A percentile compares a stretch with the other conserved stretches of the same genome.
These are phyloP conservation scores for Gyrodon lividus DNA, from an alignment of 768 basidiomycete genomes.

Conservation along the genomic window DNA sequence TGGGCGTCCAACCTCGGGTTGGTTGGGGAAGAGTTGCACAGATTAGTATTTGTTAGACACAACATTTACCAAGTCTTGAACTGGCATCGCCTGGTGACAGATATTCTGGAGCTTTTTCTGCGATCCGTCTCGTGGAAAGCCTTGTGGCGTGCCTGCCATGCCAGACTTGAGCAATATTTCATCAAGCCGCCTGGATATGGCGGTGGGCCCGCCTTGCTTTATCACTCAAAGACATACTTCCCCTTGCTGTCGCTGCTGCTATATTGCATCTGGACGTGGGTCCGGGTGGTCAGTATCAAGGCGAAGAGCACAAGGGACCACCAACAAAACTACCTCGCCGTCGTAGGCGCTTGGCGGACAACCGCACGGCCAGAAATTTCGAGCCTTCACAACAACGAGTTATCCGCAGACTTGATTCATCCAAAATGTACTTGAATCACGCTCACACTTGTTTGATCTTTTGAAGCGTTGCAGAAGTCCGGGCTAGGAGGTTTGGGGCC, in stretches of 20 bases:
- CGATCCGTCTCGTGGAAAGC: background rate
- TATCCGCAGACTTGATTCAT: background rate
- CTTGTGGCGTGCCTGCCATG: background rate
- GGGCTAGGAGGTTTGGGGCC: background rate
- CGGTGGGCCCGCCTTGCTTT: background rate
- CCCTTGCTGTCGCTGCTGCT: background rate
- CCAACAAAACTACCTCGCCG: background rate
- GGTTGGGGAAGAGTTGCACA: background rate
- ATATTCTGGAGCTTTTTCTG: background rate
- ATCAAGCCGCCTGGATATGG: background rate
- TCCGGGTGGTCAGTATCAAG: background rate
- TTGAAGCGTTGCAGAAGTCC: background rate
- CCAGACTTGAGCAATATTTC: background rate
- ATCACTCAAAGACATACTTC: background rate
- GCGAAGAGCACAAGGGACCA: background rate
- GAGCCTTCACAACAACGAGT: background rate
- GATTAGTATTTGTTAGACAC: background rate
- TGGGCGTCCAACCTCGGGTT: background rate
- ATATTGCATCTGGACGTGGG: background rate
- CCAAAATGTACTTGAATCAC: background rate
- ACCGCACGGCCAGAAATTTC: conserved; percentile 4
- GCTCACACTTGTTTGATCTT: background rate
- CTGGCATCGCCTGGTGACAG: background rate
- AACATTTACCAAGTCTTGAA: background rate
- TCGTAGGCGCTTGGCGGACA: background rate